Percentiles rank a stretch among this genome's conserved stretches.
Evolutionary conservation across 2,329 filamentous ascomycete genomes (phyloP).

Genomic region (Nigrospora osmanthi): DNA sequence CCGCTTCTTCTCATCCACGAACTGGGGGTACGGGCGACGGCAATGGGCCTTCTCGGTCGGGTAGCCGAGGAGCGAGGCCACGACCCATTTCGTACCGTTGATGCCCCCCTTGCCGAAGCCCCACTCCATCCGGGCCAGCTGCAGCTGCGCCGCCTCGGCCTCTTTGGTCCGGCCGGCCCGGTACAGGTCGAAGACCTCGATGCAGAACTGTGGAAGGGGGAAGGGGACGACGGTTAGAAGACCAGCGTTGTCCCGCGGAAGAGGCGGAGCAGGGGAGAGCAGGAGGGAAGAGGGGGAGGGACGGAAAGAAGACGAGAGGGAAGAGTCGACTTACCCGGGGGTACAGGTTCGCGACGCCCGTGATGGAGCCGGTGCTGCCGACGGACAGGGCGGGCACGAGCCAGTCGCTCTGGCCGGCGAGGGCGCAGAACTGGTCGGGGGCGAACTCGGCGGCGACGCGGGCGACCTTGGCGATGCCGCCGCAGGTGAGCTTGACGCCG

Average conservation of each 20-base stretch:
- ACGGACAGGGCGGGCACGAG: constrained; percentile 25
- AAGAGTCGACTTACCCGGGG: constrained; percentile 15
- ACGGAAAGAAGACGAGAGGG: constrained; percentile 1
- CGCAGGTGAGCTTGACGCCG: constrained; percentile 61
- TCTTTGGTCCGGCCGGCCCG: constrained; percentile 35
- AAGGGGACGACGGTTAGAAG: not conserved
- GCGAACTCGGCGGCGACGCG: constrained; percentile 33
- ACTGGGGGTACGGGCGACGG: constrained; percentile 45
- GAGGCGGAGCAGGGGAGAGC: too few relatives aligned
- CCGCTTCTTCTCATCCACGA: constrained; percentile 33
- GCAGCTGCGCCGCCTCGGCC: constrained; percentile 39
- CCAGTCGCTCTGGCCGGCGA: constrained; percentile 36
- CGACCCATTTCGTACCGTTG: constrained; percentile 54
- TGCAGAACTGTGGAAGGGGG: constrained; percentile 29
- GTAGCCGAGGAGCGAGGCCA: constrained; percentile 45
- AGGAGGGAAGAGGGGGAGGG: too few relatives aligned
- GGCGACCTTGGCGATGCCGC: constrained; percentile 66
- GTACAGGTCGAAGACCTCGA: constrained; percentile 41
- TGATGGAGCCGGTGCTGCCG: constrained; percentile 8
- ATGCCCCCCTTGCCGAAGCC: constrained; percentile 51
- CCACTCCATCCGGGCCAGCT: constrained; percentile 44
- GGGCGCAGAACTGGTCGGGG: constrained; percentile 18
- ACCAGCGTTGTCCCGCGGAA: not conserved
- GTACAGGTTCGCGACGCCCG: constrained; percentile 10
- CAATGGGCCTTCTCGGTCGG: constrained; percentile 41